Base-by-base conservation (phyloP, 225 moss, liverwort and hornwort species). In the Pseudisothecium myosuroides region DNA sequence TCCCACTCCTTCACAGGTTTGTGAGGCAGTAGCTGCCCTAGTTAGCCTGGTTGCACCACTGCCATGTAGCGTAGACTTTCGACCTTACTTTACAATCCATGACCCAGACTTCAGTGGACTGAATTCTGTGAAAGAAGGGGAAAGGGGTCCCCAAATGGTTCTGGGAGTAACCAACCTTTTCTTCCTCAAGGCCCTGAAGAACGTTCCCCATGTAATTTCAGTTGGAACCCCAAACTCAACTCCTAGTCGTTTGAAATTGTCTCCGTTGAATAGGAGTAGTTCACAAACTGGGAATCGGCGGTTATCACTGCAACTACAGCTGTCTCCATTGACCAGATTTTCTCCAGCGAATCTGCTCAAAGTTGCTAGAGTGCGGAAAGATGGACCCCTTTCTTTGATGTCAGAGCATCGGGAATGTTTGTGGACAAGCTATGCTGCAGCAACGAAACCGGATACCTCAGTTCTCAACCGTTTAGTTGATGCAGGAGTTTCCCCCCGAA, bases 81-180 rank as follows among this genome's bases (percentile, higher is more conserved):
- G 98, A 77, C 98, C 98, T 75, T 98, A 97, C 88, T 98, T 98
- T 79, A 98, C 98, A 55, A 98, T 98, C 91, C 98, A 98, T 91
- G 98, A 98, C 89, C 98, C 98, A 74, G 98, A 98, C 91, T 98
- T 98, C 85, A 92, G 90, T 84, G 91, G 88, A 80, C 90, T 98
- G 47, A 97, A 96, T 94, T 93, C 96, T 56, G 89, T 96, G 84
- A 98, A 97, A 88, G 98, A 98, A 93, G 97, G 98, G 83, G 98
- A 98, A 61, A 92, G 92, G 80, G 94, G 94, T 63, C 97, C 96
- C 89, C 94, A 95, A 71, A 98, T 98, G 97, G 92, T 98, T 59
- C 85, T 98, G 89, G 98, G 98, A 91, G 98, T 98, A 28, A 98
- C 98, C 63, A 98, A 98, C 88, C 94, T 97, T 65, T 98, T 98